Evolutionary conservation across 257 asterid genomes (phyloP), one percentile per base, ranked within the genome.

Genomic region (Ocimum tenuiflorum): DNA sequence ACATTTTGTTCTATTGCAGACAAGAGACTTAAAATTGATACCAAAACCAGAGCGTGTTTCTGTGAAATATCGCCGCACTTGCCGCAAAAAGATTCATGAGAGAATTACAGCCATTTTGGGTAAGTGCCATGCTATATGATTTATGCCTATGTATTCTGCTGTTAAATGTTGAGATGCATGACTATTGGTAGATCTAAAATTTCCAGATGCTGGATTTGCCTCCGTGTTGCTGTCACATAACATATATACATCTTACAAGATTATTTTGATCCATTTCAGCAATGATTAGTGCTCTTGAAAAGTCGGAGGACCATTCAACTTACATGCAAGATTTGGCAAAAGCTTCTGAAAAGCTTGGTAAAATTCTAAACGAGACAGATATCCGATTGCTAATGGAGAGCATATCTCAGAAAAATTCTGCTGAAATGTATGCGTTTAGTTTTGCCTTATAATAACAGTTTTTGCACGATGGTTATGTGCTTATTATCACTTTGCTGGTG

Each of bases 11-110:
- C 15, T 48, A 66, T 66, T 77, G 74, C 73, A 91, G 98, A 81
- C 92, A 12, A 87, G 90, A 70, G 98, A 89, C 70, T 69, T 83
- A 63, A 89, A 87, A 65, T 60, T 81, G 85, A 57, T 89, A 74
- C 95, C 96, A 8, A 83, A 83, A 77, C 69, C 63, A 36, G 70
- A 36, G 20, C 83, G 95, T 43, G 67, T 64, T 10, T 56, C 81
- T 69, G 41, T 87, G 69, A 87, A 84, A 78, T 81, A 71, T 80
- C 88, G 81, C 38, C 82, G 96, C 18, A 78, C 77, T 46, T 85
- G 85, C 77, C 82, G 89, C 60, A 89, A 82, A 77, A 88, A 83
- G 84, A 85, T 91, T 66, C 88, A 86, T 0, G 95, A 88, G 77
- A 86, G 98, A 79, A 82, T 91, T 59, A 51, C 69, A 29, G 85